A percentile compares a stretch with the other conserved stretches of the same genome.
These are phyloP conservation scores for Daldinia caldariorum DNA, from an alignment of 495 filamentous ascomycete genomes.

Conservation along the genomic window DNA sequence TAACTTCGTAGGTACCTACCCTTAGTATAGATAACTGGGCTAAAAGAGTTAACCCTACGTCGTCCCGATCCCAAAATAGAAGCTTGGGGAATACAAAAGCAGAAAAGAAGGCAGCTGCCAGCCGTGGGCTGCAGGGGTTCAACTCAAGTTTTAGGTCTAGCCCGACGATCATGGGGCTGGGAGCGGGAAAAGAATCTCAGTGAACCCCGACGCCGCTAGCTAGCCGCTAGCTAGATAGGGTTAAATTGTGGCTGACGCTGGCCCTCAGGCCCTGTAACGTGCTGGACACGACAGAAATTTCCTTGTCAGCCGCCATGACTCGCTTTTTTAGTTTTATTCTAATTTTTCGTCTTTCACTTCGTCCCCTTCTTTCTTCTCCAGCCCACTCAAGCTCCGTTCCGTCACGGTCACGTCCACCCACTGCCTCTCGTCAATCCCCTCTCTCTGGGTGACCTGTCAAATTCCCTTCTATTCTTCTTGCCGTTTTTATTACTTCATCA, in stretches of 20 bases:
- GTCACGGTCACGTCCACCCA: constrained; percentile 48
- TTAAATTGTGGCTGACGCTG: constrained; percentile 29
- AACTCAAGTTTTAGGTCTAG: neutral
- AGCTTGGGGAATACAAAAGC: neutral
- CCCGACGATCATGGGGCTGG: neutral
- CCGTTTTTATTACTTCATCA: constrained; percentile 46
- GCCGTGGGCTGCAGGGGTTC: neutral
- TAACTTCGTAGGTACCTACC: no score
- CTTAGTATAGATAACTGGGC: neutral
- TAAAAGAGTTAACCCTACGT: neutral
- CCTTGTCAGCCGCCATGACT: constrained; percentile 35
- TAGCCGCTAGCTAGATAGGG: neutral
- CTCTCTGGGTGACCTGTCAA: constrained; percentile 50
- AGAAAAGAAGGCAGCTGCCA: neutral
- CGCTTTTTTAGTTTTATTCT: constrained; percentile 17
- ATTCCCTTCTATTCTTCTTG: constrained; percentile 52
- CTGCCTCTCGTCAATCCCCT: constrained; percentile 51
- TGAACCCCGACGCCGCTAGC: neutral
- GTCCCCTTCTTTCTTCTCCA: constrained; percentile 43
- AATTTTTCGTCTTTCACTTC: constrained; percentile 42
- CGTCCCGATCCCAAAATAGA: constrained; percentile 7
- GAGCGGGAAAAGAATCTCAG: neutral
- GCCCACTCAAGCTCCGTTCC: constrained; percentile 50
- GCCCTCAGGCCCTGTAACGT: neutral
- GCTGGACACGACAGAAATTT: constrained; percentile 24